Conservation (phyloP, 1,139 yeast genomes). For the Taphrina pruni region DNA sequence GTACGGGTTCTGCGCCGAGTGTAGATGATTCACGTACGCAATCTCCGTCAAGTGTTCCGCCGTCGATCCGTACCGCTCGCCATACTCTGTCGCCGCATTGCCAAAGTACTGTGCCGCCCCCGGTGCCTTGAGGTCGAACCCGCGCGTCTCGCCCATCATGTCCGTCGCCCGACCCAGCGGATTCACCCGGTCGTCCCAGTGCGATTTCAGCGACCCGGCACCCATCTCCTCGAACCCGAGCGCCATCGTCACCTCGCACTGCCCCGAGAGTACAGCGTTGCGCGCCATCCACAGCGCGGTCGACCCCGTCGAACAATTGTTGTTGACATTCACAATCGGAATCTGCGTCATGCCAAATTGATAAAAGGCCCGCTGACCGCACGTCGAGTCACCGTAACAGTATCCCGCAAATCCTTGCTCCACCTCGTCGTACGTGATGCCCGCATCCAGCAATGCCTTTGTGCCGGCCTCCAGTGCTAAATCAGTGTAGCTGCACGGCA, state of each 20-base stretch:
- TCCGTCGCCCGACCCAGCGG: conserved; percentile 48
- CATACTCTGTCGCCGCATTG: conserved; percentile 50
- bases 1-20: conserved; percentile 51
- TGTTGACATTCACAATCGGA: conserved; percentile 50
- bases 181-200: conserved; percentile 48
- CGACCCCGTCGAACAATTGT: conserved; percentile 51
- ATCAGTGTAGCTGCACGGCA: conserved; percentile 49
- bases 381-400: conserved; percentile 51
- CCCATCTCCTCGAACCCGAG: conserved; percentile 51
- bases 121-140: conserved; percentile 46
- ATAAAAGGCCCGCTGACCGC: conserved; percentile 50
- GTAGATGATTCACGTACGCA: conserved; percentile 49
- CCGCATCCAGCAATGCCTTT: conserved; percentile 50
- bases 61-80: conserved; percentile 47
- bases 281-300: conserved; percentile 49
- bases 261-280: conserved; percentile 48
- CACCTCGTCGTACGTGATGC: conserved; percentile 49
- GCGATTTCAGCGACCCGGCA: conserved; percentile 48
- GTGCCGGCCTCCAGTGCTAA: conserved; percentile 50
- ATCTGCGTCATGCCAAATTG: conserved; percentile 51
- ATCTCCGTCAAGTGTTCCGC: conserved; percentile 49
- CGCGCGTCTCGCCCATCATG: conserved; percentile 47
- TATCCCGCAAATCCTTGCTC: conserved; percentile 50
- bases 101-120: conserved; percentile 50
- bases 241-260: conserved; percentile 49